These are phyloP conservation scores for Papiliotrema fonsecae DNA, from an alignment of 1,284 basidiomycete genomes.

Conservation along the genomic window DNA sequence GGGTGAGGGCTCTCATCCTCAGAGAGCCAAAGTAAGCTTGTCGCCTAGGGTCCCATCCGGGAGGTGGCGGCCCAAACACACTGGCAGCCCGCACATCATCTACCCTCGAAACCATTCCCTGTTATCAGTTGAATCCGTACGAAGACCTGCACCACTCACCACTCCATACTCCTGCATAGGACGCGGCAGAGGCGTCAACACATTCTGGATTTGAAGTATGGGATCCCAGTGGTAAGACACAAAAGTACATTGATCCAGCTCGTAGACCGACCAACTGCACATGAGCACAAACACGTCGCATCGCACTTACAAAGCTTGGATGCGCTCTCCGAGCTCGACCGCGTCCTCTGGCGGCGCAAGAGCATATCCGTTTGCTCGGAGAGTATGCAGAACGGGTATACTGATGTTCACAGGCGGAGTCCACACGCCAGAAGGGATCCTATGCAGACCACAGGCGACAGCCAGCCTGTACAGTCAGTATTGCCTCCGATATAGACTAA, in stretches of 20 bases:
- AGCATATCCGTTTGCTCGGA: conserved; percentile 18
- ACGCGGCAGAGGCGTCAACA: conserved; percentile 30
- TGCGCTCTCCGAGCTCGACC: conserved; percentile 23
- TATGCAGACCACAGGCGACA: conserved; percentile 26
- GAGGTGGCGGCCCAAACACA: conserved; percentile 7
- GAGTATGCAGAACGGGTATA: conserved; percentile 15
- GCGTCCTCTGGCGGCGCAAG: conserved; percentile 22
- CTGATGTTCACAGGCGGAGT: conserved; percentile 13
- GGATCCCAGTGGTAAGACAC: conserved; percentile 32
- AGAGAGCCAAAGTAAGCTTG: conserved; percentile 17
- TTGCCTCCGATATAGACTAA: background rate
- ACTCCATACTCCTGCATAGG: conserved; percentile 23
- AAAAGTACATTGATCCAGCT: conserved; percentile 27
- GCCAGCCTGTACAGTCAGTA: conserved; percentile 12
- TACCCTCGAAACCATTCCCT: conserved; percentile 16
- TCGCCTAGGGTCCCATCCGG: background rate
- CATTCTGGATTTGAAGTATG: conserved; percentile 22
- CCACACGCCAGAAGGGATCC: conserved; percentile 21
- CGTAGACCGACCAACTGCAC: conserved; percentile 33
- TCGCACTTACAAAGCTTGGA: conserved; percentile 23
- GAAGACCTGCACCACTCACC: background rate
- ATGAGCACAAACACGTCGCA: background rate
- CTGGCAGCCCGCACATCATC: conserved; percentile 20
- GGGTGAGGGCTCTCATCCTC: conserved; percentile 23
- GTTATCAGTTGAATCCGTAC: background rate